Evolutionary conservation across 306 rosid species (phyloP).

Genomic region (Mimosa pudica): DNA sequence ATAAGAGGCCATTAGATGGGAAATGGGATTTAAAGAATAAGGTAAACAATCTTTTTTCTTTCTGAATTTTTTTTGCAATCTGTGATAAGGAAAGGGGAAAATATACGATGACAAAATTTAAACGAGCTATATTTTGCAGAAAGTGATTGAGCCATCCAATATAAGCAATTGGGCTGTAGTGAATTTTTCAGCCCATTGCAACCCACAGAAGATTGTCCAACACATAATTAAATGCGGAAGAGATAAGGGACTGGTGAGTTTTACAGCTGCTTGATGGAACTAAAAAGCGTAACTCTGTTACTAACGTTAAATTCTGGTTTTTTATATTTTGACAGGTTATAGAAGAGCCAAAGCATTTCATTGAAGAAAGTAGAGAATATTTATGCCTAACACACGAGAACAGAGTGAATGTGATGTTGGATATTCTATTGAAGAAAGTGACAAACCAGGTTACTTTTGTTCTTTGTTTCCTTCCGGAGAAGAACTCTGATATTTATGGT

Average conservation of each 20-base stretch:
- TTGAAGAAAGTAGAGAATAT: constrained; percentile 69
- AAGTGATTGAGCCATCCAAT: constrained; percentile 59
- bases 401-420: too few species aligned
- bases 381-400: too few species aligned
- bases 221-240: constrained; percentile 69
- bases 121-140: constrained; percentile 44
- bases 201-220: constrained; percentile 56
- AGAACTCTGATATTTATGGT: constrained; percentile 91
- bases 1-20: constrained; percentile 84
- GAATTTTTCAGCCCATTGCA: constrained; percentile 88
- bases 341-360: constrained; percentile 56
- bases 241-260: constrained; percentile 87
- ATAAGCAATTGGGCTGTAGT: constrained; percentile 78
- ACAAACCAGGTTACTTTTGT: too few species aligned
- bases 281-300: not conserved
- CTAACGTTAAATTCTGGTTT: not conserved
- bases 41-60: constrained; percentile 41
- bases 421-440: too few species aligned
- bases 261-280: not conserved
- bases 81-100: not conserved
- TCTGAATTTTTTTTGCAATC: too few species aligned
- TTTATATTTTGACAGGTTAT: constrained; percentile 46
- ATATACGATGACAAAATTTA: not conserved
- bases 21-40: constrained; percentile 92
- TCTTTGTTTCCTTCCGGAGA: constrained; percentile 91